A percentile compares a stretch with the other conserved stretches of the same genome.
Conservation (phyloP, 1,284 basidiomycete species). For the Ganoderma lucidum region DNA sequence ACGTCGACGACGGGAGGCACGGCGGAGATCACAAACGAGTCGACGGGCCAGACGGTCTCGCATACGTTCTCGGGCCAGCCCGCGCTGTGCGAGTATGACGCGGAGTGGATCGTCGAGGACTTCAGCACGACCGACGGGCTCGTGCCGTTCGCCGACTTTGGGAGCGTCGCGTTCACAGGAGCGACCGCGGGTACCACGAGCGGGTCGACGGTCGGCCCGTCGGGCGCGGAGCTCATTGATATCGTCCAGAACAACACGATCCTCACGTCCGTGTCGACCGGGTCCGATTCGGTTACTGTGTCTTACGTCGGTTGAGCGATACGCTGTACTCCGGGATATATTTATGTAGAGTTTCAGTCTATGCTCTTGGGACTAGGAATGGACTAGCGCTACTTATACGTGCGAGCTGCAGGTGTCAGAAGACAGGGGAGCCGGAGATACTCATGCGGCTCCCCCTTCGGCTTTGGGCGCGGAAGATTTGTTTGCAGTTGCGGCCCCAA, state of each 20-base stretch:
- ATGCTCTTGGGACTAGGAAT: neutral
- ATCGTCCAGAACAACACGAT: constrained; percentile 41
- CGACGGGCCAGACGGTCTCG: constrained; percentile 40
- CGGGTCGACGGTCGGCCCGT: constrained; percentile 29
- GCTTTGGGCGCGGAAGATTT: neutral
- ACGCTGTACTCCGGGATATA: neutral
- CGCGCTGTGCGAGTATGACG: constrained; percentile 43
- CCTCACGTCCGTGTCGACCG: constrained; percentile 38
- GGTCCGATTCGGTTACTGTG: constrained; percentile 37
- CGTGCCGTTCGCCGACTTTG: constrained; percentile 49
- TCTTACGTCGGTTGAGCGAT: constrained; percentile 26
- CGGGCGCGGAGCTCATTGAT: constrained; percentile 41
- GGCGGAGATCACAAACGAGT: constrained; percentile 42
- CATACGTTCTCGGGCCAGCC: constrained; percentile 40
- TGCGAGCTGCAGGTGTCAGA: neutral
- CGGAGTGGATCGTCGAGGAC: constrained; percentile 44
- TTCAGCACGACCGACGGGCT: constrained; percentile 40
- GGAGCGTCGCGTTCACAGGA: constrained; percentile 40
- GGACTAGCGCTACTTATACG: neutral
- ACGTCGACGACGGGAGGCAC: constrained; percentile 39
- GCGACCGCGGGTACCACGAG: constrained; percentile 20
- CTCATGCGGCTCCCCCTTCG: neutral
- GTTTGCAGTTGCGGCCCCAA: too few relatives aligned
- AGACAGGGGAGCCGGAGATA: too few relatives aligned
- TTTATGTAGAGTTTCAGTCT: neutral